Evolutionary conservation across 2,329 filamentous ascomycete genomes (phyloP).

Genomic region (Arthrobotrys sinensis): DNA sequence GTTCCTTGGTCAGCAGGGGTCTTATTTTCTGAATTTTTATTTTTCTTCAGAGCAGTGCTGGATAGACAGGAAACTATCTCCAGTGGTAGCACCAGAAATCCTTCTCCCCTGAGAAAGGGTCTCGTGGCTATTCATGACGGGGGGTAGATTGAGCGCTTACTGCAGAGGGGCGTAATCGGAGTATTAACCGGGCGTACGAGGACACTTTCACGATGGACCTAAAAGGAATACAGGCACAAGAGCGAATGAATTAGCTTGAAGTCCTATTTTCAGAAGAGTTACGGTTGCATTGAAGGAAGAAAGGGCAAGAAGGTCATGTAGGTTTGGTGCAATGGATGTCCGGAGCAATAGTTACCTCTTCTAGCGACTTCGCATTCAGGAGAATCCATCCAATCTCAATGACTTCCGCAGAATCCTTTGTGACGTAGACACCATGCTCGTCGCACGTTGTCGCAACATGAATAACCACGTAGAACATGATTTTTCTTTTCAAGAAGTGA

Average conservation of each 20-base stretch:
- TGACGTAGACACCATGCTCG: constrained; percentile 99
- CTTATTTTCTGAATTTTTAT: not conserved
- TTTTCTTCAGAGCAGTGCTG: not conserved
- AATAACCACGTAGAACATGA: constrained; percentile 96
- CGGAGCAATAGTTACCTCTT: constrained; percentile 79
- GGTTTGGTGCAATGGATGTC: constrained; percentile 35
- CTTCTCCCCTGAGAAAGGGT: constrained; percentile 31
- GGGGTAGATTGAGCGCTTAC: constrained; percentile 75
- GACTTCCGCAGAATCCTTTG: constrained; percentile 98
- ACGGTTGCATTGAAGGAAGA: constrained; percentile 38
- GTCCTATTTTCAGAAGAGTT: constrained; percentile 46
- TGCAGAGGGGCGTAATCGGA: constrained; percentile 97
- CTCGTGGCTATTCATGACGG: constrained; percentile 41
- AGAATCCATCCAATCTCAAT: constrained; percentile 99
- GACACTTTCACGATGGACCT: constrained; percentile 95
- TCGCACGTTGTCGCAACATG: constrained; percentile 99
- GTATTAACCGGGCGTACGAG: constrained; percentile 99
- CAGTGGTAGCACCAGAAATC: constrained; percentile 36
- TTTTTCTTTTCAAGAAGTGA: constrained; percentile 73
- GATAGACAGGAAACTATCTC: constrained; percentile 18
- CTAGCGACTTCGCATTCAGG: constrained; percentile 88
- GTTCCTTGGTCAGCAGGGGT: constrained; percentile 43
- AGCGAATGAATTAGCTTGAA: constrained; percentile 61
- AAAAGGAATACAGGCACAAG: constrained; percentile 24
- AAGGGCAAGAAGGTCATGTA: not conserved